Base-by-base conservation (phyloP, 306 rosid species). In the Dalbergia cultrata region DNA sequence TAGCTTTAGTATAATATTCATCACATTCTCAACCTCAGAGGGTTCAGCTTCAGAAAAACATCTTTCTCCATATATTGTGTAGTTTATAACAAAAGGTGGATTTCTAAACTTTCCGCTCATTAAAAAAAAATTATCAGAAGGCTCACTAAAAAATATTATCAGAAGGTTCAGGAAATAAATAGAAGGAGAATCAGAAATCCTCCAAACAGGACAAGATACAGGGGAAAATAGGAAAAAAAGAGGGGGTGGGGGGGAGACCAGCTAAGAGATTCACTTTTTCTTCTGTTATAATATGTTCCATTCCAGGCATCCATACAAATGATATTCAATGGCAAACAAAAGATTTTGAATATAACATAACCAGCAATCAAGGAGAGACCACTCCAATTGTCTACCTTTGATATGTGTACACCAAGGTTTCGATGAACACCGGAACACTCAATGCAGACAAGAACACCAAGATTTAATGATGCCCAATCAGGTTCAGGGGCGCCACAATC, bases 391-490 rank as follows among this genome's bases (percentile, higher is more conserved):
- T 59, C 65, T 82, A 93, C 99, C 99, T 96, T 96, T 37, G 99
- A 96, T 86, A 96, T 93, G 87, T 96, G 98, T 47, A 96, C 99
- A 76, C 99, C 99, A 67, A 96, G 98, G 84, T 96, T 96, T n/a
- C 98, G 94, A 77, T 96, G 99, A 86, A 96, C 99, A 65, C 98
- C 99, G 72, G 98, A 96, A 79, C 99, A 96, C 80, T 96, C 99
- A 13, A 96, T 96, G 87, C 99, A 96, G 82, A 96, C 98, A 83
- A 96, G 99, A 83, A 96, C 95, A 7, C 99, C 99, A 47, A 96
- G 98, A 90, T 96, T 96, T 83, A 96, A 84, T 61, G 99, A 96
- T 62, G 99, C 97, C 99, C 99, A 96, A 72, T 96, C 99, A 17
- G 99, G 99, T 85, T 96, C 99, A 9, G 97, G 83, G 78, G 97